Base-by-base conservation (phyloP, 1,284 basidiomycete genomes). In the Puccinia triticina region DNA sequence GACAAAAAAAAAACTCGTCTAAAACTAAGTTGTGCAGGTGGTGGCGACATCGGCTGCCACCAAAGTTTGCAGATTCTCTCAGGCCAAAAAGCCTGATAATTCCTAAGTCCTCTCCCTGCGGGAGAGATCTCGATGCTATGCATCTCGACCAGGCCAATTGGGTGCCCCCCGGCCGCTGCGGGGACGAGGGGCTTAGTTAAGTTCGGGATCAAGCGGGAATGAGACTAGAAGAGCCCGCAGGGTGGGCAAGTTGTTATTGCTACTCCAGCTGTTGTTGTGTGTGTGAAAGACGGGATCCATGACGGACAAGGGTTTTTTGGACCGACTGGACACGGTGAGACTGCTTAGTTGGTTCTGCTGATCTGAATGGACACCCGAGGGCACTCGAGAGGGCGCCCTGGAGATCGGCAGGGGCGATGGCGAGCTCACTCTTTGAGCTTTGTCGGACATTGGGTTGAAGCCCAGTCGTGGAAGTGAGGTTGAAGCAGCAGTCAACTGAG, bases 271-370 rank as follows among this genome's bases (percentile, higher is more conserved):
- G 32, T n/a, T 55, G 32, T 37, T 64, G 46, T 74, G 57, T 10
- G 59, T 64, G 18, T 71, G 79, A 64, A 81, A 81, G 43, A 81
- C 79, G 18, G 79, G 75, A 37, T 81, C 79, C 79, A 81, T 81
- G 16, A 81, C 79, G 0, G 79, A 81, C 79, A 71, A 81, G 32
- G 71, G 79, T 66, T 81, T 81, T 53, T 74, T 80, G 7, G 73
- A 75, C 21, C 55, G 50, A 57, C 53, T 75, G 50, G 73, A 55
- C 32, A 75, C 55, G 32, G 73, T 61, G 29, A 75, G 55, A 75
- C 73, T 75, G 23, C 50, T 55, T n/a, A 32, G 34, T 37, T 74
- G 72, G n/a, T 57, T 74, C 34, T 74, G 53, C n/a, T 74, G 72
- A 53, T 74, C 72, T 43, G 72, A 74, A 40, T 74, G 53, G 23